A percentile compares a stretch with the other conserved stretches of the same genome.
Evolutionary conservation across 202 grass and related monocot species (phyloP).

Genomic region (Cymbopogon flexuosus): DNA sequence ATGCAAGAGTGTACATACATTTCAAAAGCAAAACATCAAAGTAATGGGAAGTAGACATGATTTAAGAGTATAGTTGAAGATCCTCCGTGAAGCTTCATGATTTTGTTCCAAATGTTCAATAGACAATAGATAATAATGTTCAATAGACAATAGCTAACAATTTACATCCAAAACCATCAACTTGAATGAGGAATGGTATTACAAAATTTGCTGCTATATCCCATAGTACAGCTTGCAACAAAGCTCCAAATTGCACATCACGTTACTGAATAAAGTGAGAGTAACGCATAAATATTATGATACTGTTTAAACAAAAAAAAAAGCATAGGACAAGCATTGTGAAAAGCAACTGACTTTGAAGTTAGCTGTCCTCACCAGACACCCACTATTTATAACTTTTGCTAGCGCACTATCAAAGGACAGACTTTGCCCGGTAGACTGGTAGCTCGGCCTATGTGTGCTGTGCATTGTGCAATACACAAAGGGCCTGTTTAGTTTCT

Average conservation of each 20-base stretch:
- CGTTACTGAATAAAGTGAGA: background rate
- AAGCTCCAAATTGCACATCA: background rate
- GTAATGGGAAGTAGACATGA: background rate
- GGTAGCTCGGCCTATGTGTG: background rate
- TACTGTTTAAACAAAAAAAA: background rate
- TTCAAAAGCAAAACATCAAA: background rate
- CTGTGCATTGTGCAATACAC: background rate
- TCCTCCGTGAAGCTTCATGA: background rate
- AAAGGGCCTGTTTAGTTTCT: no score
- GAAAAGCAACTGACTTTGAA: background rate
- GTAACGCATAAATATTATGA: background rate
- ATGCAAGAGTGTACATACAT: background rate
- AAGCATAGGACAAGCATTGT: background rate
- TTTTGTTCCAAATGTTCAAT: constrained; percentile 7
- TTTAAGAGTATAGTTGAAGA: background rate
- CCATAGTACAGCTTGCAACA: background rate
- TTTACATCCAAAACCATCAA: constrained; percentile 12
- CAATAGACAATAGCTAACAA: background rate
- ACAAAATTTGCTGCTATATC: background rate
- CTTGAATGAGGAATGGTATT: background rate
- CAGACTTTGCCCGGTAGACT: background rate
- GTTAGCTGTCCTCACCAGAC: constrained; percentile 5
- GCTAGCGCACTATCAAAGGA: background rate
- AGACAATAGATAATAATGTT: background rate
- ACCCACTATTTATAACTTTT: background rate